Evolutionary conservation across 495 filamentous ascomycete species (phyloP).

Genomic region (Pyronema domesticum): DNA sequence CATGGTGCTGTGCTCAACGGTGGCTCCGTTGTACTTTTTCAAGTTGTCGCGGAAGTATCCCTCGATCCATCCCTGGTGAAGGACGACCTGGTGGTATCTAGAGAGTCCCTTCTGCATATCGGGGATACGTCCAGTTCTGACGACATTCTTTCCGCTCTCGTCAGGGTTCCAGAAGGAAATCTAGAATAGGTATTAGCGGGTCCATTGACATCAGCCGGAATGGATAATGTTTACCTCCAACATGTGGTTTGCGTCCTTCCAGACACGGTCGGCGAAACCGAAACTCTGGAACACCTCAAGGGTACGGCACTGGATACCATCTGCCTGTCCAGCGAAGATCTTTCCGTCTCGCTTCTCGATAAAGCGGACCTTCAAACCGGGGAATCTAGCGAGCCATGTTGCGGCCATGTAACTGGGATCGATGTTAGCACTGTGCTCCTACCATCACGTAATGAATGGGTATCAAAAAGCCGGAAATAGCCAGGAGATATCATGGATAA

Average conservation of each 20-base stretch:
- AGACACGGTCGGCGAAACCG: conserved; percentile 42
- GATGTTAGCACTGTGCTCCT: not conserved
- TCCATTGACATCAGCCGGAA: not conserved
- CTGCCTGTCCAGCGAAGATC: conserved; percentile 55
- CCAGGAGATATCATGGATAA: not conserved
- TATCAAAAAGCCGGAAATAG: too few relatives aligned
- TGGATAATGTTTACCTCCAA: conserved; percentile 31
- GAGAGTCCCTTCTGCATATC: conserved; percentile 15
- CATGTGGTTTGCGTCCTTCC: conserved; percentile 44
- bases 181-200: not conserved
- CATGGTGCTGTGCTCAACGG: conserved; percentile 28
- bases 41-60: conserved; percentile 29
- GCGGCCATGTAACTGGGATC: not conserved
- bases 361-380: conserved; percentile 3
- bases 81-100: conserved; percentile 27
- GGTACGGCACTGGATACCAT: conserved; percentile 63
- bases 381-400: conserved; percentile 39
- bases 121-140: conserved; percentile 35
- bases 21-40: conserved; percentile 27
- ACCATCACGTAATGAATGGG: too few relatives aligned
- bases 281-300: conserved; percentile 58
- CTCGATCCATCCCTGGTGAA: conserved; percentile 31
- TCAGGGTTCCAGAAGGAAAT: conserved; percentile 59
- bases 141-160: conserved; percentile 33
- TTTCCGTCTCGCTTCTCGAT: conserved; percentile 51